Conservation (phyloP, 2,329 filamentous ascomycete species). For the Cladorrhinum sp. region DNA sequence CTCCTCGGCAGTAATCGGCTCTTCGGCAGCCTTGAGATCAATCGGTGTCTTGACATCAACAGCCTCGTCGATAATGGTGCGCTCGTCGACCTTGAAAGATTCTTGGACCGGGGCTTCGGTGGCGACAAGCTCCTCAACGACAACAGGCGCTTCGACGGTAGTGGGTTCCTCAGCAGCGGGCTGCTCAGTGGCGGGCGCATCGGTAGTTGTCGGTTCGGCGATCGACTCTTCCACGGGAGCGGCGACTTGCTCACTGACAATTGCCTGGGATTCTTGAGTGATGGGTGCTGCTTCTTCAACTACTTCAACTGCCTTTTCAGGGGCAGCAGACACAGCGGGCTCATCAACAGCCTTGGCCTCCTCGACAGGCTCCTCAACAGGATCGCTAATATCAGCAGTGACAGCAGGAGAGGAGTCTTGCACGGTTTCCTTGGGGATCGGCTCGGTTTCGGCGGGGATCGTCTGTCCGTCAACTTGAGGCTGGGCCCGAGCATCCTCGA, state of each 20-base stretch:
- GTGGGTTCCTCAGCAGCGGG: background rate
- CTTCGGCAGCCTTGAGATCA: slow-evolving; percentile 4
- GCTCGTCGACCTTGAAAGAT: background rate
- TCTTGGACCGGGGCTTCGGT: slow-evolving; percentile 12
- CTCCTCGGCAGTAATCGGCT: slow-evolving; percentile 11
- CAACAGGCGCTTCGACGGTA: background rate
- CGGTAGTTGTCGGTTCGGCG: background rate
- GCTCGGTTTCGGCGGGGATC: slow-evolving; percentile 1
- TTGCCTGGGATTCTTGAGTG: slow-evolving; percentile 2
- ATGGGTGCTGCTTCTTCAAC: background rate
- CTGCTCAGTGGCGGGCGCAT: background rate
- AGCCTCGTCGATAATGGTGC: background rate
- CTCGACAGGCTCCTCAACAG: slow-evolving; percentile 4
- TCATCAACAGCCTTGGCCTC: slow-evolving; percentile 1
- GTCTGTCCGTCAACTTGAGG: background rate
- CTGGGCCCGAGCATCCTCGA: slow-evolving; percentile 1
- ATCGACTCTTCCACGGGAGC: slow-evolving; percentile 13
- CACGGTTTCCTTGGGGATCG: background rate
- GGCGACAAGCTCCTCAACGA: background rate
- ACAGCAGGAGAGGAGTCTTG: slow-evolving; percentile 11
- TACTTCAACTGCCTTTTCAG: background rate
- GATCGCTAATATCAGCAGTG: slow-evolving; percentile 9
- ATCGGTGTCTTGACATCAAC: background rate
- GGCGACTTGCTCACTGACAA: slow-evolving; percentile 8
- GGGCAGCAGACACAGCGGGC: background rate